Base-by-base conservation (phyloP, 306 rosid species). In the Quercus mongolica region DNA sequence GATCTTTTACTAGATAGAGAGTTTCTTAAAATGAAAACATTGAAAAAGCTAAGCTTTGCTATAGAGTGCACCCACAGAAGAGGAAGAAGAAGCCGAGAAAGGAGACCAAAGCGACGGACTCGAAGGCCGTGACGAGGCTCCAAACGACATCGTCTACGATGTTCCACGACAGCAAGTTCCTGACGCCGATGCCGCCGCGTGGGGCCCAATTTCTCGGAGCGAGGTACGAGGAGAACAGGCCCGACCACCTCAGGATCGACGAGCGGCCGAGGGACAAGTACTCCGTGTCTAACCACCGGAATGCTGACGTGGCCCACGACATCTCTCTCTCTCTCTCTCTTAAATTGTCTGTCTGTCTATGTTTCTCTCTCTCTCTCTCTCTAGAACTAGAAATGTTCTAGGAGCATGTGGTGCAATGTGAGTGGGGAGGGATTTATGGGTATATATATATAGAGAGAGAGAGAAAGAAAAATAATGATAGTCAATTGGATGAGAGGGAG, bases 21-120 rank as follows among this genome's bases (percentile, higher is more conserved):
- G 9, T 11, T 8, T 23, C 6, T 38, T 20, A 25, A 5, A 49
- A n/a, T 18, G 6, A 11, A 3, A 20, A 41, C 41, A 70, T 0
- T 17, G 20, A 12, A 38, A n/a, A 41, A 31, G 25, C 35, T 12
- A 1, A 23, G 26, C 26, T 25, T 41, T 2, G 46, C 44, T 6
- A 92, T 57, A 94, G 23, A 51, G 92, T 91, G 38, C 97, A 94
- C 52, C 98, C 98, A 69, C 88, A 94, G 91, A 88, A 94, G 57
- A 92, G 61, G 70, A 92, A 92, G 92, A 94, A 94, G 88, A 92
- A 91, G 78, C 90, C 84, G 74, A 94, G 94, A 88, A 91, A 89
- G 31, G 97, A 90, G 69, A 84, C 87, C 19, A 94, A 80, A 70
- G 92, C 97, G 0, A 92, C 89, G 7, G 97, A 92, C 38, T 94